Conservation (phyloP, 139 green algal species). For the Chlorella vulgaris region DNA sequence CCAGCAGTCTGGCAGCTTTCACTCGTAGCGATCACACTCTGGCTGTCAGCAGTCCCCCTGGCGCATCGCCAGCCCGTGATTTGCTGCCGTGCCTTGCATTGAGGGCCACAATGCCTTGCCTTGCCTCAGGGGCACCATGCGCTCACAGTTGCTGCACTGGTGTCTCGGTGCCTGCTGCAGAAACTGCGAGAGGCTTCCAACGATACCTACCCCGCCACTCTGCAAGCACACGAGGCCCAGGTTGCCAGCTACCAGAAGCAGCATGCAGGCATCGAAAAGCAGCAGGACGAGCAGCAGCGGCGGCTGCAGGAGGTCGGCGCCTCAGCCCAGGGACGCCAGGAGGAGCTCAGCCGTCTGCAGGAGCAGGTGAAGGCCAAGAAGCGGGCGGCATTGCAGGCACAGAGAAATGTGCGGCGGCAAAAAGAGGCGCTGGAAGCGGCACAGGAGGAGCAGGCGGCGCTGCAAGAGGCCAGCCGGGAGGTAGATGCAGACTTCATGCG, state of each 20-base stretch:
- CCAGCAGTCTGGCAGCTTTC: too few species aligned
- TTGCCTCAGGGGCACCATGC: too few species aligned
- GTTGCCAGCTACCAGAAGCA: conserved; percentile 4
- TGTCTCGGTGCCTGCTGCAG: neutral
- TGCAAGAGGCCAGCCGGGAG: neutral
- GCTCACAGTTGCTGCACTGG: too few species aligned
- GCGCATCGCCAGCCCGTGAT: too few species aligned
- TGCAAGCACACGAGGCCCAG: neutral
- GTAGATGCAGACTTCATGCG: neutral
- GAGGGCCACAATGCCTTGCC: too few species aligned
- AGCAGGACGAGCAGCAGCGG: neutral
- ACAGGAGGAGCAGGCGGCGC: neutral
- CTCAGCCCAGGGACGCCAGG: neutral
- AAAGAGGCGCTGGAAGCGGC: neutral
- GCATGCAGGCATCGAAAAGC: neutral
- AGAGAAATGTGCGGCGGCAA: neutral
- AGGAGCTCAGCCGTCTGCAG: neutral
- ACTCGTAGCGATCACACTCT: too few species aligned
- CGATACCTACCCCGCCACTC: neutral
- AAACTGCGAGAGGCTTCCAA: neutral
- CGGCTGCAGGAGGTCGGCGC: neutral
- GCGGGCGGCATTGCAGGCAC: too few species aligned
- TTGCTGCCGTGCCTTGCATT: too few species aligned
- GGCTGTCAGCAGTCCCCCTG: too few species aligned
- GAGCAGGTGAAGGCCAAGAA: neutral